These are phyloP conservation scores for Firmiana major DNA, from an alignment of 345 rosid species.

Conservation along the genomic window DNA sequence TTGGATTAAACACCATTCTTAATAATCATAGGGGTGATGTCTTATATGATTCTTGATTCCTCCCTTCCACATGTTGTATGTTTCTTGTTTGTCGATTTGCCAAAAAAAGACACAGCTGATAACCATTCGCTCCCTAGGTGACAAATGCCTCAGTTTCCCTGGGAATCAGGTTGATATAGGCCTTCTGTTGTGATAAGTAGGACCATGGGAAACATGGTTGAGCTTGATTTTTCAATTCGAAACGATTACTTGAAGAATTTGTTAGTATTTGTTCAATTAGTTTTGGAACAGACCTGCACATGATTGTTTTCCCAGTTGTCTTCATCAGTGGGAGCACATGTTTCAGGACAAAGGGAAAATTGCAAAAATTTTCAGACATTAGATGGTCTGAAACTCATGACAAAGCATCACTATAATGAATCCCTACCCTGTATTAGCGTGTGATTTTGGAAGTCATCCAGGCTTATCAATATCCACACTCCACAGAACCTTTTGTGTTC, in stretches of 20 bases:
- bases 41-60: neutral
- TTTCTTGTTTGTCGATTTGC: neutral
- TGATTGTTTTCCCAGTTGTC: neutral
- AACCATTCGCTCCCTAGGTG: neutral
- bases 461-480: neutral
- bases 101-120: neutral
- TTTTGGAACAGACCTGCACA: neutral
- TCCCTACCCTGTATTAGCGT: neutral
- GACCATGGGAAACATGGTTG: neutral
- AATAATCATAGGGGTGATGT: no score
- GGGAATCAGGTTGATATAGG: neutral
- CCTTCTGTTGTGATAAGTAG: constrained; percentile 10
- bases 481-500: neutral
- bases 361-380: neutral
- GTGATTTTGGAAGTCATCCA: neutral
- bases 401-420: neutral
- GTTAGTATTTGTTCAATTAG: neutral
- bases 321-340: neutral
- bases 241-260: neutral
- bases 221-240: neutral
- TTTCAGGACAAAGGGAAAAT: neutral
- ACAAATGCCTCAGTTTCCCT: neutral
- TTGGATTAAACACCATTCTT: no score
- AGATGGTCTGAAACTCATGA: neutral
- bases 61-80: neutral